Evolutionary conservation across 768 basidiomycete genomes (phyloP).

Genomic region (Pleurotus eryngii): DNA sequence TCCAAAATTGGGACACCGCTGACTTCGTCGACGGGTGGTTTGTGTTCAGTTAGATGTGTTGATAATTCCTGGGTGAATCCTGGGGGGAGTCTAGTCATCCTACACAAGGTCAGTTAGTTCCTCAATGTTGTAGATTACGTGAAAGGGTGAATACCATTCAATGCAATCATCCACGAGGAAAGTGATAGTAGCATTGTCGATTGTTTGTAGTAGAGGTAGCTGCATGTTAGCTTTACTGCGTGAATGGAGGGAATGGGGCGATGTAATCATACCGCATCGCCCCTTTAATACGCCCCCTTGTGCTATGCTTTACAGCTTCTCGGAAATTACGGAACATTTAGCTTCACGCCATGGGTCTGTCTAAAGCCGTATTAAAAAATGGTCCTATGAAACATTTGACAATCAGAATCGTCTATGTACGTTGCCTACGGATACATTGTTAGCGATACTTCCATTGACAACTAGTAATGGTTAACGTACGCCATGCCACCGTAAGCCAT

Average conservation of each 20-base stretch:
- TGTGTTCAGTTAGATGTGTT: conserved; percentile 54
- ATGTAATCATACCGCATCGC: no score
- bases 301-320: background rate
- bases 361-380: background rate
- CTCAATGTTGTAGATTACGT: background rate
- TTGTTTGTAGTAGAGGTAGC: conserved; percentile 8
- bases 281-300: no score
- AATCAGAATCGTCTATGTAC: conserved; percentile 1
- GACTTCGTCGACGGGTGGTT: conserved; percentile 35
- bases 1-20: conserved; percentile 63
- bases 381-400: background rate
- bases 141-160: conserved; percentile 56
- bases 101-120: conserved; percentile 19
- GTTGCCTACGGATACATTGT: background rate
- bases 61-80: conserved; percentile 73
- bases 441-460: background rate
- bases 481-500: conserved; percentile 62
- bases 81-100: conserved; percentile 78
- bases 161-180: conserved; percentile 77
- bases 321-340: background rate
- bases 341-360: background rate
- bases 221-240: background rate
- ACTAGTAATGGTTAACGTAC: conserved; percentile 22
- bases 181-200: conserved; percentile 44
- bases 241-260: no score